Evolutionary conservation across 2,329 filamentous ascomycete species (phyloP).

Genomic region (Emergomyces orientalis): DNA sequence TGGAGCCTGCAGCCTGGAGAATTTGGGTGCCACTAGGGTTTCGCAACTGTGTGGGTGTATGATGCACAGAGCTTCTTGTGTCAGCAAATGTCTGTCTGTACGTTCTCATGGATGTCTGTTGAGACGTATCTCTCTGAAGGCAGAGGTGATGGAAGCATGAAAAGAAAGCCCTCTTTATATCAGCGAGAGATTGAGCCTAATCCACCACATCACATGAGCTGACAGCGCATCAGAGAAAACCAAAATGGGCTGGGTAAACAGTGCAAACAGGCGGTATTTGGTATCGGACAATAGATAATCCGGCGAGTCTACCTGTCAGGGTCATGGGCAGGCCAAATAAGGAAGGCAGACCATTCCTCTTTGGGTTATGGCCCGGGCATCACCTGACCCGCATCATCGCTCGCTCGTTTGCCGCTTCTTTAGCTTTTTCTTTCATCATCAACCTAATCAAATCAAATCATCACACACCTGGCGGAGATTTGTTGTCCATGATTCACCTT

Average conservation of each 20-base stretch:
- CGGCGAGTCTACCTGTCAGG: background rate
- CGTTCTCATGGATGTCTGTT: too few relatives aligned
- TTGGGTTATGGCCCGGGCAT: background rate
- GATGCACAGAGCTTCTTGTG: background rate
- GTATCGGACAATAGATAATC: background rate
- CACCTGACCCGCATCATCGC: conserved; percentile 1
- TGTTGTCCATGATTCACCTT: background rate
- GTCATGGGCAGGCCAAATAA: background rate
- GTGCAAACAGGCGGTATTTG: background rate
- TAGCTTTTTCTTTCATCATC: background rate
- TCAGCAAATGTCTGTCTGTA: background rate
- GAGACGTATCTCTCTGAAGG: too few relatives aligned
- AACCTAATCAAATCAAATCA: background rate
- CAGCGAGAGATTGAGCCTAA: background rate
- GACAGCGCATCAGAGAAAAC: background rate
- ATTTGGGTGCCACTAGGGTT: background rate
- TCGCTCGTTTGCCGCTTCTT: background rate
- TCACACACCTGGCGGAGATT: background rate
- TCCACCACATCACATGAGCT: background rate
- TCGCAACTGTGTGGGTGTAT: background rate
- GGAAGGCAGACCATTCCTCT: conserved; percentile 2
- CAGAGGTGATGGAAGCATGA: too few relatives aligned
- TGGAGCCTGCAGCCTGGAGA: background rate
- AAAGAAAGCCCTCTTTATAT: too few relatives aligned
- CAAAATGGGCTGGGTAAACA: background rate